Percentiles rank a stretch among this genome's conserved stretches.
Conservation (phyloP, 1,139 yeast species). For the Saccharomyces uvarum region DNA sequence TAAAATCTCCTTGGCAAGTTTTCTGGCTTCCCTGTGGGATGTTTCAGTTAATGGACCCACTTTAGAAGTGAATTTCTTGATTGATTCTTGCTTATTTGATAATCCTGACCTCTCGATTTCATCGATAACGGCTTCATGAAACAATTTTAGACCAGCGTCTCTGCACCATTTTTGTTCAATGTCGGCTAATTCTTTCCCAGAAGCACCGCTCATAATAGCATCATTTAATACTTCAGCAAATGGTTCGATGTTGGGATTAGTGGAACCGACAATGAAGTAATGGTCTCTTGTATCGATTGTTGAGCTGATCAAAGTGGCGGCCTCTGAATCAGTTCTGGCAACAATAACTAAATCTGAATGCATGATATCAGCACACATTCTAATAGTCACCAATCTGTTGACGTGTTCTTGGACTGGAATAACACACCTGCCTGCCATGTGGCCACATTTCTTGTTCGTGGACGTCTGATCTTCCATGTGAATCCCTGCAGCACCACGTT, state of each 20-base stretch:
- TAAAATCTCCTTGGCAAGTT: constrained; percentile 63
- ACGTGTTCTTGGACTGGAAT: constrained; percentile 97
- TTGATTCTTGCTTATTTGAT: constrained; percentile 57
- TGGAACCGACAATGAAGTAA: constrained; percentile 82
- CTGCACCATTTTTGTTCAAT: constrained; percentile 80
- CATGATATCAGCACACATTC: constrained; percentile 92
- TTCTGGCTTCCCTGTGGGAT: constrained; percentile 75
- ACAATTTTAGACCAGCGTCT: constrained; percentile 78
- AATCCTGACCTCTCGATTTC: constrained; percentile 52
- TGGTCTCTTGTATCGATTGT: constrained; percentile 94
- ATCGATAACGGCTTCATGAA: constrained; percentile 86
- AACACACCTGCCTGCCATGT: constrained; percentile 94
- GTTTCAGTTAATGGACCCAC: constrained; percentile 70
- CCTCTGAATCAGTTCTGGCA: constrained; percentile 96
- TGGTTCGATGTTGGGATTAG: constrained; percentile 72
- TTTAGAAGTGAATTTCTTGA: constrained; percentile 56
- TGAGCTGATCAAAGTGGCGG: constrained; percentile 88
- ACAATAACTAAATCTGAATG: constrained; percentile 79
- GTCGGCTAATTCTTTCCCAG: constrained; percentile 61
- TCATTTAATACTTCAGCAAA: constrained; percentile 71
- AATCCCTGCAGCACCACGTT: constrained; percentile 98
- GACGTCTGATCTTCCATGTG: constrained; percentile 99
- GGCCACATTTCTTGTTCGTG: constrained; percentile 95
- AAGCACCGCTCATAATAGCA: constrained; percentile 69
- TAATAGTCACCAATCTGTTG: constrained; percentile 84